These are phyloP conservation scores for Paraleonurus japonicus DNA, from an alignment of 257 asterid species.

Conservation along the genomic window DNA sequence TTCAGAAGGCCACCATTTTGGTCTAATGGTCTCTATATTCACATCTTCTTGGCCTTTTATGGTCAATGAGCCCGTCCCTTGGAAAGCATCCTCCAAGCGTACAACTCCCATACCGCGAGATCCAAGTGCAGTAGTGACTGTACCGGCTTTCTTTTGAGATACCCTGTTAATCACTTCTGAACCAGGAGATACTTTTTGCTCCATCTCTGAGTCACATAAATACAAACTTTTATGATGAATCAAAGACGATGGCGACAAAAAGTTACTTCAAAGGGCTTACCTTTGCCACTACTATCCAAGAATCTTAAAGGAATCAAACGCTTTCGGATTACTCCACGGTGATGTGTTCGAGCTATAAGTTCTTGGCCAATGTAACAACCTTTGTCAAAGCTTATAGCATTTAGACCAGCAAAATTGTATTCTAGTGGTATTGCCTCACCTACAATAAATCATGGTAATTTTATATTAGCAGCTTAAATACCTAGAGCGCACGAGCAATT, in stretches of 20 bases:
- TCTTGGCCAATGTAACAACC: slow-evolving; percentile 97
- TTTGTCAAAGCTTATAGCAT: slow-evolving; percentile 87
- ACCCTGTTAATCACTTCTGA: slow-evolving; percentile 49
- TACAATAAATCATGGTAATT: slow-evolving; percentile 21
- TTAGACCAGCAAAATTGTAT: slow-evolving; percentile 79
- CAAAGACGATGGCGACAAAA: not conserved
- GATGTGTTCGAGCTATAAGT: slow-evolving; percentile 87
- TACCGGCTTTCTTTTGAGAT: slow-evolving; percentile 65
- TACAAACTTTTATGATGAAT: not conserved
- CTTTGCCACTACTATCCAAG: slow-evolving; percentile 47
- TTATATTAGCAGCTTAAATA: not conserved
- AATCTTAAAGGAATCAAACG: slow-evolving; percentile 75
- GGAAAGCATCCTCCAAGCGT: slow-evolving; percentile 66
- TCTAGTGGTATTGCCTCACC: slow-evolving; percentile 92
- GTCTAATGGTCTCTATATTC: slow-evolving; percentile 51
- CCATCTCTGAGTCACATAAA: slow-evolving; percentile 41
- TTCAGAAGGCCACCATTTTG: slow-evolving; percentile 94
- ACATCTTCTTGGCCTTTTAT: slow-evolving; percentile 59
- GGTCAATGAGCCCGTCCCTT: slow-evolving; percentile 36
- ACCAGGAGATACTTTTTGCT: slow-evolving; percentile 59
- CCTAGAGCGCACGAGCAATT: not conserved
- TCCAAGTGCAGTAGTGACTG: slow-evolving; percentile 74
- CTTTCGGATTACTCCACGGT: slow-evolving; percentile 83
- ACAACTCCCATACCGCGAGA: slow-evolving; percentile 66
- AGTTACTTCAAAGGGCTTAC: slow-evolving; percentile 32